A percentile compares a stretch with the other conserved stretches of the same genome.
phyloP scores from a whole-genome alignment of 2,329 filamentous ascomycete genomes.

The Xylaria sp. region DNA sequence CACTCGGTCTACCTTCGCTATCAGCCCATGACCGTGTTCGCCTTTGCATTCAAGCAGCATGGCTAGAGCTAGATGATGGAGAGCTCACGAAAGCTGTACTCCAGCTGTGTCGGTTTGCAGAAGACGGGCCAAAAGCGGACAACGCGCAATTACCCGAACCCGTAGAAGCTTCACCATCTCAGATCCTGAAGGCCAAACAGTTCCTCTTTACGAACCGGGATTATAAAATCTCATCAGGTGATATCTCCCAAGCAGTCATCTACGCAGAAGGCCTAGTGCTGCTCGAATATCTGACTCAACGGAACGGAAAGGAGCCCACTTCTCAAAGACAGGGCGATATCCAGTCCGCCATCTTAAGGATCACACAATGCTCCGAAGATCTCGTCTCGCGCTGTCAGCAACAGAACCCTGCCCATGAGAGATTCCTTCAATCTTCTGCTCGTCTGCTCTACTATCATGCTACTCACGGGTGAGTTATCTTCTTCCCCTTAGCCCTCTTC shows the following conservation, averaged over 20 bases:
- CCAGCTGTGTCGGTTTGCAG: constrained; percentile 56
- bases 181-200: constrained; percentile 65
- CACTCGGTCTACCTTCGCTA: constrained; percentile 57
- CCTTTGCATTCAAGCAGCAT: constrained; percentile 73
- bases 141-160: constrained; percentile 33
- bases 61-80: constrained; percentile 68
- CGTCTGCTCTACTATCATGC: constrained; percentile 75
- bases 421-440: constrained; percentile 75
- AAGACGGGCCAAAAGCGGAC: constrained; percentile 44
- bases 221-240: constrained; percentile 63
- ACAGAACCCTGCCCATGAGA: constrained; percentile 63
- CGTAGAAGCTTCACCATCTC: constrained; percentile 48
- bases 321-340: constrained; percentile 66
- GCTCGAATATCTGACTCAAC: constrained; percentile 71
- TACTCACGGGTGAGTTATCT: constrained; percentile 60
- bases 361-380: constrained; percentile 57
- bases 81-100: constrained; percentile 51
- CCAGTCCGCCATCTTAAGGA: constrained; percentile 58
- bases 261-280: constrained; percentile 73
- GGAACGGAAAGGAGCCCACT: constrained; percentile 56
- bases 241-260: constrained; percentile 61
- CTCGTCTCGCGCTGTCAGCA: constrained; percentile 54
- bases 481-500: background rate
- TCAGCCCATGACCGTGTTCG: constrained; percentile 47
- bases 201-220: constrained; percentile 65